A percentile compares a stretch with the other conserved stretches of the same genome.
Evolutionary conservation across 192 early-diverging fungal genomes (phyloP).

Genomic region (Umbelopsis ramanniana): DNA sequence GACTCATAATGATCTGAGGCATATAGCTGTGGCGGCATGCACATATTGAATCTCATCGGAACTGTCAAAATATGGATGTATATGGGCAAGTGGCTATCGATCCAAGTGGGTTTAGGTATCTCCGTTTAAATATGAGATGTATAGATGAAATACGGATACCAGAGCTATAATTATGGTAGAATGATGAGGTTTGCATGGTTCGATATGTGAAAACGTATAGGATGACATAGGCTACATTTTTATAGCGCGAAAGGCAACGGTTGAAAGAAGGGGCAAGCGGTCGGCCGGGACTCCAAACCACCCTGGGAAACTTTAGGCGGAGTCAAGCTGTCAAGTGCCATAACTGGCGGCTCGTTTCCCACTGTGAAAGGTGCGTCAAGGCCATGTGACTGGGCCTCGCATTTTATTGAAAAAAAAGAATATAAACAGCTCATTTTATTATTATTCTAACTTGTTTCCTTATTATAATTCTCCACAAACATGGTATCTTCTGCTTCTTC

Average conservation of each 20-base stretch:
- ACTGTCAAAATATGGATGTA: not conserved
- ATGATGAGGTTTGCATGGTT: not conserved
- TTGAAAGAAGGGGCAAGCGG: no score
- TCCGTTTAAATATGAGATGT: not conserved
- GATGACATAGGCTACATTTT: conserved; percentile 8
- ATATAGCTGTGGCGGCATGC: not conserved
- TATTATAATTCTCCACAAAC: not conserved
- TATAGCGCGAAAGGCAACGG: not conserved
- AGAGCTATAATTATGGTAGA: conserved; percentile 20
- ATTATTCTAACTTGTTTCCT: not conserved
- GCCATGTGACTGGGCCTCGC: conserved; percentile 10
- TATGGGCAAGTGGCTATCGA: conserved; percentile 17
- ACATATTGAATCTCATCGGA: not conserved
- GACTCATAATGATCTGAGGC: not conserved
- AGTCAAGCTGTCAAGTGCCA: conserved; percentile 20
- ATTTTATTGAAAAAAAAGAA: not conserved
- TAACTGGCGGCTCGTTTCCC: not conserved
- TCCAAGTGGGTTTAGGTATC: not conserved
- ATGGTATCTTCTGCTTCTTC: conserved; percentile 9
- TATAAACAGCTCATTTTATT: not conserved
- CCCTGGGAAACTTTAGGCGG: conserved; percentile 18
- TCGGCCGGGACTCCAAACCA: not conserved
- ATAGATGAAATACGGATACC: conserved; percentile 10
- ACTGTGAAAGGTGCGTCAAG: not conserved
- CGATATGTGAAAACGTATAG: not conserved